A percentile compares a stretch with the other conserved stretches of the same genome.
Conservation (phyloP, 257 asterid species). For the Voacanga thouarsii region DNA sequence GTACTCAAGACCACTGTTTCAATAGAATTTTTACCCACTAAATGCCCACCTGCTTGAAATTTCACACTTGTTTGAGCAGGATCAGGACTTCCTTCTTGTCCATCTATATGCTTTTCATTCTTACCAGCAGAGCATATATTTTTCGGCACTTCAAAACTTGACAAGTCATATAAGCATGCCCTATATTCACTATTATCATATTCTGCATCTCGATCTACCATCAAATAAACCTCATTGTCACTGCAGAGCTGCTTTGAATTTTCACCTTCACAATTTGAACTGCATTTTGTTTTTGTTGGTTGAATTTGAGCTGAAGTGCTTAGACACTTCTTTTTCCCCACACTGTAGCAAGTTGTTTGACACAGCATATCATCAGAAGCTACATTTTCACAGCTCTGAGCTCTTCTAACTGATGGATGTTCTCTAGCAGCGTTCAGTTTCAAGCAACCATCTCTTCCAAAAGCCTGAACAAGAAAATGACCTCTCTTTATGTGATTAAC, state of each 20-base stretch:
- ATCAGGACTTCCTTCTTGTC: constrained; percentile 1
- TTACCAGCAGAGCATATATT: neutral
- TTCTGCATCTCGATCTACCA: constrained; percentile 25
- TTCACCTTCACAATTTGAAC: constrained; percentile 12
- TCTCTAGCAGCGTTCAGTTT: constrained; percentile 17
- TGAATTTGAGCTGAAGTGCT: constrained; percentile 21
- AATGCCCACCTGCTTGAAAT: neutral
- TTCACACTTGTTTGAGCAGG: neutral
- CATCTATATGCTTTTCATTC: neutral
- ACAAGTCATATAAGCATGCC: constrained; percentile 30
- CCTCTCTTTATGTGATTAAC: constrained; percentile 31
- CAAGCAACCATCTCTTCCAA: constrained; percentile 38
- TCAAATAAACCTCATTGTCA: constrained; percentile 34
- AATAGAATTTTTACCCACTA: neutral
- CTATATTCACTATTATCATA: constrained; percentile 25
- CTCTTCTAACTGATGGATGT: neutral
- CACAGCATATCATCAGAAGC: constrained; percentile 16
- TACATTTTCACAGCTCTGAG: neutral
- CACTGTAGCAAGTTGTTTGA: constrained; percentile 5
- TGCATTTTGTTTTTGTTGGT: constrained; percentile 1
- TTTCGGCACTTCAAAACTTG: constrained; percentile 42
- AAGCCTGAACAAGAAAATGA: constrained; percentile 49
- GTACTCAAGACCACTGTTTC: neutral
- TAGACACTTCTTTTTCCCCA: constrained; percentile 14
- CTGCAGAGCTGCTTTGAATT: constrained; percentile 2